A percentile compares a stretch with the other conserved stretches of the same genome.
phyloP scores from a whole-genome alignment of 2,329 filamentous ascomycete species.

The Diaporthe citri region DNA sequence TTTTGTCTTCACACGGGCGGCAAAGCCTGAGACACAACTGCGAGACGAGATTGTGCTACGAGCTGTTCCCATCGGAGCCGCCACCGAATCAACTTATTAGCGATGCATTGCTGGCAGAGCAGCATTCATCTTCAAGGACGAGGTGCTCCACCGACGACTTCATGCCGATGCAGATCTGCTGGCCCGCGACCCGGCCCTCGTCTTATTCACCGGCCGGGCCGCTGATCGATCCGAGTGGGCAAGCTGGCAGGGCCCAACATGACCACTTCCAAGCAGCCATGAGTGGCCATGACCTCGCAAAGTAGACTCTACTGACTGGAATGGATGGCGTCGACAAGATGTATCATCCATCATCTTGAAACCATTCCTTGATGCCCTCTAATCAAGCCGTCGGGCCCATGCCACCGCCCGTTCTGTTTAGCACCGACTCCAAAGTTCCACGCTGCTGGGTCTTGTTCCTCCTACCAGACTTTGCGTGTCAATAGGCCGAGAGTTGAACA shows the following conservation, averaged over 20 bases:
- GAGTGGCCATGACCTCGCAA: neutral
- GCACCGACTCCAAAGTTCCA: neutral
- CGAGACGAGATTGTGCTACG: neutral
- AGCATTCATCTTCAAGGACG: neutral
- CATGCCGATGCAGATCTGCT: conserved; percentile 10
- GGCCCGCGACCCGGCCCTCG: neutral
- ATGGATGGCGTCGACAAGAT: neutral
- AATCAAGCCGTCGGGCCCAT: neutral
- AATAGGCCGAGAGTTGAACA: neutral
- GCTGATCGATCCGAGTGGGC: neutral
- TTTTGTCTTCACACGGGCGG: neutral
- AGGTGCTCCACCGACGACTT: neutral
- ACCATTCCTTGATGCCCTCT: neutral
- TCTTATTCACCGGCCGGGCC: neutral
- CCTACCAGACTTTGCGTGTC: neutral
- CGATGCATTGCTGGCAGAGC: neutral
- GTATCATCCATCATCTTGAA: neutral
- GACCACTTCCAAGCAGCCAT: neutral
- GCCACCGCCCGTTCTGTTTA: neutral
- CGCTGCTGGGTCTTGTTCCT: neutral
- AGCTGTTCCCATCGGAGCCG: neutral
- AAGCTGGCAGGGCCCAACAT: neutral
- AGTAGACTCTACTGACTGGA: neutral
- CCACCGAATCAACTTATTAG: neutral
- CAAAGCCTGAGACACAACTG: neutral